Conservation (phyloP, 148 eudicot species). For the Arctostaphylos glauca region DNA sequence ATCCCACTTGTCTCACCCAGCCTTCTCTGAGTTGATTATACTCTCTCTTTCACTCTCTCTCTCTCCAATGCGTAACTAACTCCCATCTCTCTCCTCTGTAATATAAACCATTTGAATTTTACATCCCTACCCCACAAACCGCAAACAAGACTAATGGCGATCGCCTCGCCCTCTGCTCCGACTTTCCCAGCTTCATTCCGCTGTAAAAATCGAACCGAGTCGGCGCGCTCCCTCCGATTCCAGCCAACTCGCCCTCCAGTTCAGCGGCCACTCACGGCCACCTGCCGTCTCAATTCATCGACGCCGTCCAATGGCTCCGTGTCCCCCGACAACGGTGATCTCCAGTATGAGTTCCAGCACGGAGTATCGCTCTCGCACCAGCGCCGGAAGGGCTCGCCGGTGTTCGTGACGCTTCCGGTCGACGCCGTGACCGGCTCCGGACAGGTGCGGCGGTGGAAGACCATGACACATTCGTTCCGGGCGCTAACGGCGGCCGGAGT, state of each 20-base stretch:
- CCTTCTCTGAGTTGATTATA: not conserved
- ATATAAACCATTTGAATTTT: not conserved
- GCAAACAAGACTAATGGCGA: constrained; percentile 28
- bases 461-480: constrained; percentile 34
- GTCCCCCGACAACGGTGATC: constrained; percentile 22
- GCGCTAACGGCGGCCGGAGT: constrained; percentile 46
- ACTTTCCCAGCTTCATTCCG: constrained; percentile 25
- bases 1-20: not conserved
- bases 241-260: not conserved
- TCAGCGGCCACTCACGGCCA: not conserved
- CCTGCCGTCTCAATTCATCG: constrained; percentile 26
- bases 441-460: constrained; percentile 30
- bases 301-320: constrained; percentile 23
- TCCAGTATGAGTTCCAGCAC: constrained; percentile 35
- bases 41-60: not conserved
- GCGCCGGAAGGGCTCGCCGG: constrained; percentile 29
- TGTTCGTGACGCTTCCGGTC: constrained; percentile 32
- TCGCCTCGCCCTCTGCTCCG: constrained; percentile 39
- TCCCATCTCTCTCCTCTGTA: not conserved
- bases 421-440: constrained; percentile 22
- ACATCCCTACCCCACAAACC: constrained; percentile 7
- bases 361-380: constrained; percentile 15
- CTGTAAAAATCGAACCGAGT: constrained; percentile 10
- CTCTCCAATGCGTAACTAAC: not conserved
- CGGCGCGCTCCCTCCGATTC: constrained; percentile 7